phyloP scores from a whole-genome alignment of 2,329 filamentous ascomycete species.

The Penicillium corylophilum region DNA sequence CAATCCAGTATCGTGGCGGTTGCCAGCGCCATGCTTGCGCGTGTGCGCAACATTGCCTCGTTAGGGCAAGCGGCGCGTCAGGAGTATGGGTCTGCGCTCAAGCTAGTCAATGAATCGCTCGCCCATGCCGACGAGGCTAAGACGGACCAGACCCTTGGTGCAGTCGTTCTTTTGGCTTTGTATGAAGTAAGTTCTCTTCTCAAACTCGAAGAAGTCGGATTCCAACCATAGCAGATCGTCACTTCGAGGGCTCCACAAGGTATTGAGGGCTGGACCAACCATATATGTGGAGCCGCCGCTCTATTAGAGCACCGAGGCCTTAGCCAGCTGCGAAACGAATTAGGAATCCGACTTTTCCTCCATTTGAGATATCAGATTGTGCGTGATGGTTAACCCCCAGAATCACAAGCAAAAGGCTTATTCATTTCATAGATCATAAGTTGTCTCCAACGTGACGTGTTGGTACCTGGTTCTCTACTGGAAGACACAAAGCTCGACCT shows the following conservation, averaged over 20 bases:
- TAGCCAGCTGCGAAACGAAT: constrained; percentile 39
- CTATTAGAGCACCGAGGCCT: constrained; percentile 49
- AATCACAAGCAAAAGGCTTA: constrained; percentile 5
- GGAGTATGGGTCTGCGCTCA: constrained; percentile 56
- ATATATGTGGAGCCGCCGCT: constrained; percentile 60
- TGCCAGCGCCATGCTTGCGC: constrained; percentile 59
- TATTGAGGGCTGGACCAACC: constrained; percentile 55
- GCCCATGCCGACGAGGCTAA: constrained; percentile 35
- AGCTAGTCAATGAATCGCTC: constrained; percentile 39
- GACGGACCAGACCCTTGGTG: constrained; percentile 49
- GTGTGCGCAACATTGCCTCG: constrained; percentile 49
- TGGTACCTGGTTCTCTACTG: constrained; percentile 33
- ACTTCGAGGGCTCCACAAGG: constrained; percentile 46
- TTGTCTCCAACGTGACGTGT: constrained; percentile 34
- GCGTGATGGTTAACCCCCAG: constrained; percentile 14
- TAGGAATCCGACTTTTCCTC: constrained; percentile 54
- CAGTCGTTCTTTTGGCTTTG: constrained; percentile 59
- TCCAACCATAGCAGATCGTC: constrained; percentile 28
- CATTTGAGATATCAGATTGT: constrained; percentile 60
- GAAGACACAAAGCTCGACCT: constrained; percentile 31
- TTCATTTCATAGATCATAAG: constrained; percentile 31
- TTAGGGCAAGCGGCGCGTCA: constrained; percentile 51
- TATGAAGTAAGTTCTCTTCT: constrained; percentile 53
- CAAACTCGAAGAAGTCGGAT: background rate
- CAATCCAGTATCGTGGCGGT: constrained; percentile 56